Evolutionary conservation across 2,329 filamentous ascomycete genomes (phyloP).

Genomic region (Amphichorda felina): DNA sequence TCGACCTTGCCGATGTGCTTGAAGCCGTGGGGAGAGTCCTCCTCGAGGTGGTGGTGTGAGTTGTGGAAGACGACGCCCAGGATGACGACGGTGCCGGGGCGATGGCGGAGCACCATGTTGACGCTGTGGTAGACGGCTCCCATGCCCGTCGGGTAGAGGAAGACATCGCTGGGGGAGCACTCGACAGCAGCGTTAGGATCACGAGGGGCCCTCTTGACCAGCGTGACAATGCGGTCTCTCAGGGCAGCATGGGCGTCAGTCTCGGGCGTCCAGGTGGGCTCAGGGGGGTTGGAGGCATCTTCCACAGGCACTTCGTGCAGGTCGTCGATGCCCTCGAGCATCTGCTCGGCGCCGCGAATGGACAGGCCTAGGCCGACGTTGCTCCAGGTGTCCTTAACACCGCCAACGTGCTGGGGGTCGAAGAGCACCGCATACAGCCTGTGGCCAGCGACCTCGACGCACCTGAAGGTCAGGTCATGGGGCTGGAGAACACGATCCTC

Average conservation of each 20-base stretch:
- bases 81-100: slow-evolving; percentile 23
- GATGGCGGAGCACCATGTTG: slow-evolving; percentile 20
- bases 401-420: slow-evolving; percentile 19
- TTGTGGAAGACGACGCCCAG: slow-evolving; percentile 41
- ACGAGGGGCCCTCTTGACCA: slow-evolving; percentile 27
- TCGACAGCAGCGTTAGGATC: slow-evolving; percentile 13
- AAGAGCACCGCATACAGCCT: slow-evolving; percentile 32
- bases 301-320: slow-evolving; percentile 20
- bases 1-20: slow-evolving; percentile 36
- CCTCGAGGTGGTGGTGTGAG: slow-evolving; percentile 32
- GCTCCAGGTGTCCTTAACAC: slow-evolving; percentile 30
- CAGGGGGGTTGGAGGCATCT: slow-evolving; percentile 9
- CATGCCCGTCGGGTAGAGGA: slow-evolving; percentile 43
- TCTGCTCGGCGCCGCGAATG: slow-evolving; percentile 29
- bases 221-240: slow-evolving; percentile 24
- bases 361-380: slow-evolving; percentile 33
- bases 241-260: slow-evolving; percentile 22
- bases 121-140: slow-evolving; percentile 33
- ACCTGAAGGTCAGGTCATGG: slow-evolving; percentile 22
- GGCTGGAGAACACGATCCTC: slow-evolving; percentile 19
- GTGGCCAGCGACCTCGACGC: slow-evolving; percentile 27
- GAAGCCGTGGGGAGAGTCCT: slow-evolving; percentile 28
- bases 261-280: slow-evolving; percentile 26
- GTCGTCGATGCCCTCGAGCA: slow-evolving; percentile 22
- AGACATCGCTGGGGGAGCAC: slow-evolving; percentile 27